phyloP scores from a whole-genome alignment of 176 grass and related monocot species.

The Avena insularis region DNA sequence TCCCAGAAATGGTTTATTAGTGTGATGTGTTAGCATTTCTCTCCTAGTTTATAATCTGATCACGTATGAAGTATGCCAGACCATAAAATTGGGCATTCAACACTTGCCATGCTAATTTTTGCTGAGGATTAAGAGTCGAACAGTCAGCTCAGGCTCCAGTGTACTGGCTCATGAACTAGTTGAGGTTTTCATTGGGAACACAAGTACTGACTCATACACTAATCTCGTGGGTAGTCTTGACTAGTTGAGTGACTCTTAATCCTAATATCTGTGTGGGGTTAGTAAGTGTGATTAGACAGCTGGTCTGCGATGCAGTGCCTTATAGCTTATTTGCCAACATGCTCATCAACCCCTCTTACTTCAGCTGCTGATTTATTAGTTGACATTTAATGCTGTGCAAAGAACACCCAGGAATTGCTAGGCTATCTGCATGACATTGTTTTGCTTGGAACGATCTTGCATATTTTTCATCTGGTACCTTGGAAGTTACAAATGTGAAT shows the following conservation, averaged over 20 bases:
- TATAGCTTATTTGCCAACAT: background rate
- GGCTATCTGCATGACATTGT: background rate
- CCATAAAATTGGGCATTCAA: slow-evolving; percentile 5
- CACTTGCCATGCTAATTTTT: background rate
- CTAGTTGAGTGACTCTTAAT: no score
- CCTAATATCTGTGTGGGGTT: background rate
- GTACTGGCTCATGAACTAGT: no score
- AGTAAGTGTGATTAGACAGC: background rate
- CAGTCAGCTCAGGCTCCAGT: no score
- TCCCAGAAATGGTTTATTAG: slow-evolving; percentile 12
- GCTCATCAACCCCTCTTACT: background rate
- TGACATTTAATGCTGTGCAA: background rate
- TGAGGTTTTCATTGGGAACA: no score
- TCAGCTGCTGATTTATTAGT: background rate
- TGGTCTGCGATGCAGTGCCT: background rate
- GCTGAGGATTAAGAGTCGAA: no score
- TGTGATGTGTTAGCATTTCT: background rate
- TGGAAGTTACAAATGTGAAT: background rate
- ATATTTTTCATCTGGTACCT: background rate
- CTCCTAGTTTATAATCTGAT: background rate
- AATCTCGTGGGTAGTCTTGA: no score
- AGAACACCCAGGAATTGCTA: slow-evolving; percentile 14
- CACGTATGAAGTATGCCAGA: background rate
- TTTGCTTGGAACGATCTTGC: slow-evolving; percentile 1
- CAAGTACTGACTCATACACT: no score